A percentile compares a stretch with the other conserved stretches of the same genome.
These are phyloP conservation scores for Logfia minima DNA, from an alignment of 129 eudicot genomes.

Conservation along the genomic window DNA sequence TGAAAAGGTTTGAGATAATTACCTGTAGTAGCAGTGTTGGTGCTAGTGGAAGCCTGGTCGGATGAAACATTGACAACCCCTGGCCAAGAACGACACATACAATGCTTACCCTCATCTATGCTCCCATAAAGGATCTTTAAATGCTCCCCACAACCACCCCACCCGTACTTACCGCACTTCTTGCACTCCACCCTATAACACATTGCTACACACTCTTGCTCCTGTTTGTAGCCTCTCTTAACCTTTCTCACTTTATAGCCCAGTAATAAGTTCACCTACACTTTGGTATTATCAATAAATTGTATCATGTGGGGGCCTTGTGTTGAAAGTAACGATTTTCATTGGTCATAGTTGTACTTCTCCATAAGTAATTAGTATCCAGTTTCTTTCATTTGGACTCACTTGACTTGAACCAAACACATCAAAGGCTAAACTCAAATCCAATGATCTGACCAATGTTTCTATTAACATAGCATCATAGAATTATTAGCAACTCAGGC, in stretches of 20 bases:
- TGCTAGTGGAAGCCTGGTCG: constrained; percentile 13
- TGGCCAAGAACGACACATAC: constrained; percentile 76
- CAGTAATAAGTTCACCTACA: not conserved
- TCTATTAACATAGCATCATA: too few species aligned
- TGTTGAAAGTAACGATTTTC: constrained; percentile 21
- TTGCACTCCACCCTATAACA: constrained; percentile 61
- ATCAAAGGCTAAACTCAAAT: not conserved
- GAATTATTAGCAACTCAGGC: too few species aligned
- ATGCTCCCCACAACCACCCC: constrained; percentile 74
- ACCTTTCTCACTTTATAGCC: constrained; percentile 13
- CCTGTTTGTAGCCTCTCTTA: not conserved
- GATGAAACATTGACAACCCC: constrained; percentile 50
- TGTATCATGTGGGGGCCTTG: not conserved
- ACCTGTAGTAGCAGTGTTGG: constrained; percentile 13
- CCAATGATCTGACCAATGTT: not conserved
- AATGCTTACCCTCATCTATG: constrained; percentile 58
- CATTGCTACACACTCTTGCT: constrained; percentile 31
- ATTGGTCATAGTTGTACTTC: constrained; percentile 20
- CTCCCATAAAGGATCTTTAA: constrained; percentile 43
- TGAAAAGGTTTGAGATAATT: not conserved
- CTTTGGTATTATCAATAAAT: constrained; percentile 25
- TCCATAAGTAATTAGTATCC: not conserved
- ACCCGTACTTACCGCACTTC: constrained; percentile 56
- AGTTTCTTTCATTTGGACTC: not conserved
- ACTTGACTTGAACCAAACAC: not conserved